phyloP scores from a whole-genome alignment of 129 eudicot genomes.

The Escallonia rubra region DNA sequence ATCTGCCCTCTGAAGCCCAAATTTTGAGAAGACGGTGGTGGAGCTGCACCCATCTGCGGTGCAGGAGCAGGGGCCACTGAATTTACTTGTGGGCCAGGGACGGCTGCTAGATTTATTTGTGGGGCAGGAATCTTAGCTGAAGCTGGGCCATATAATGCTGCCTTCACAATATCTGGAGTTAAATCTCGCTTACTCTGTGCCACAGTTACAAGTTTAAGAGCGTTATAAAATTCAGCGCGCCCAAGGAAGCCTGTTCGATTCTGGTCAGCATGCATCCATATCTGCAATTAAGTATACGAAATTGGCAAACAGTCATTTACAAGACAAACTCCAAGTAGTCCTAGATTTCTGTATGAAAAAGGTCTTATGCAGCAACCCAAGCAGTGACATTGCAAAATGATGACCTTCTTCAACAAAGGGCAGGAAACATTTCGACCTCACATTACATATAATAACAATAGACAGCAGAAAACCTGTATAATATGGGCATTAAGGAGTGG shows the following conservation, averaged over 20 bases:
- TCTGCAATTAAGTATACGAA: constrained; percentile 44
- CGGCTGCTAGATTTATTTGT: constrained; percentile 59
- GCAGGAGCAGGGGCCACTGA: constrained; percentile 45
- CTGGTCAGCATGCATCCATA: constrained; percentile 95
- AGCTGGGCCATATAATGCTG: constrained; percentile 86
- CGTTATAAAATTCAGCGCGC: constrained; percentile 84
- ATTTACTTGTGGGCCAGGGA: constrained; percentile 54
- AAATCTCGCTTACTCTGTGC: constrained; percentile 92
- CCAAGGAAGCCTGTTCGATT: constrained; percentile 79
- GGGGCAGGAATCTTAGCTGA: constrained; percentile 92
- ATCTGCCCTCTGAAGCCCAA: constrained; percentile 61
- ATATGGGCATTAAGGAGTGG: no score
- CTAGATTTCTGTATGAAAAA: no score
- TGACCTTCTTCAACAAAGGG: no score
- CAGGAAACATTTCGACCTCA: no score
- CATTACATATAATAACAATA: no score
- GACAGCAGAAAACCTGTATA: no score
- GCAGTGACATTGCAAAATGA: no score
- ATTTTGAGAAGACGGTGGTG: constrained; percentile 46
- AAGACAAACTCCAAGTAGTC: no score
- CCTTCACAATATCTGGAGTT: constrained; percentile 89
- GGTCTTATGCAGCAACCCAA: no score
- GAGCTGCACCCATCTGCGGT: constrained; percentile 34
- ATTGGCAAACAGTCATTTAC: no score
- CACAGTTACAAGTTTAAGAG: constrained; percentile 91